Base-by-base conservation (phyloP, 2,329 filamentous ascomycete genomes). In the Dothidotthia symphoricarpi region DNA sequence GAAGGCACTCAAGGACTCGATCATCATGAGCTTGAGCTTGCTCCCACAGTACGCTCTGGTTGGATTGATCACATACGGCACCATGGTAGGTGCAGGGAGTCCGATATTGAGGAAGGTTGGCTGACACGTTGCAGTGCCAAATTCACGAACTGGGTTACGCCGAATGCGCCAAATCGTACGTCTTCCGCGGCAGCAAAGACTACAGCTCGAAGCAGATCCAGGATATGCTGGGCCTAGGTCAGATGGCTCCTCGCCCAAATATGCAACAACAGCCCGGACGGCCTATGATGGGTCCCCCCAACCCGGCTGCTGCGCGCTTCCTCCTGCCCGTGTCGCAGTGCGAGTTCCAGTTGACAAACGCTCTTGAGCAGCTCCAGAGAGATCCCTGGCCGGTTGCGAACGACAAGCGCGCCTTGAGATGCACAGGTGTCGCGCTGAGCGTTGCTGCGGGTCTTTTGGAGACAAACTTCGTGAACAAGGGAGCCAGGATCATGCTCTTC, bases 131-230 rank as follows among this genome's bases (percentile, higher is more conserved):
- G 3, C 53, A 89, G 86, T 82, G 88, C 22, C 90, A 96, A 80
- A 88, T 98, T 13, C 93, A 98, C 66, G 93, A 98, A 70, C 88
- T 98, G 53, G 93, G 93, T 38, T 98, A 98, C 65, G 90, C 87
- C 38, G 93, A 97, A 70, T 98, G 93, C 69, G 88, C 93, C 51
- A 98, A 97, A 71, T 96, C 91, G 5, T 98, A 96, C 61, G 93
- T 98, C 28, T 98, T 98, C 77, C 82, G 91, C 39, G 93, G 93
- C 26, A 96, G 83, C 75, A 98, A 97, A 75, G 93, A 98, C 61
- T 98, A 98, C 68, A 79, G 83, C n/a, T 87, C 90, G 36, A 97
- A 97, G 73, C 90, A 97, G 66, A 89, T 98, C n/a, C 91, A 97
- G 69, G 93, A 98, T 63, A 98, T 98, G 93, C 83, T 98, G 34